Evolutionary conservation across 345 rosid species (phyloP).

Genomic region (Eucalyptus polybractea): DNA sequence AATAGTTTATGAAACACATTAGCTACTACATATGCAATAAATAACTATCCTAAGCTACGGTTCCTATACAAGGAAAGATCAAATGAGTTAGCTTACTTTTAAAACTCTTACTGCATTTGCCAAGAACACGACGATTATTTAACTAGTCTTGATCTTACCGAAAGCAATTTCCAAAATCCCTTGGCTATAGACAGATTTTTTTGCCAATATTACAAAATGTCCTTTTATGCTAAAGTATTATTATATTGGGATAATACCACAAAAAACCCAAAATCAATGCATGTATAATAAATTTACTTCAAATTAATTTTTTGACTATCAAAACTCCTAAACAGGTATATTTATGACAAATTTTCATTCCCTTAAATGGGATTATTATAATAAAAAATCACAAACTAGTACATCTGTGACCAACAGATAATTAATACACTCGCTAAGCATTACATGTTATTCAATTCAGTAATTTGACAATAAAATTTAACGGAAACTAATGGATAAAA

Average conservation of each 20-base stretch:
- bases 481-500: too few relatives aligned
- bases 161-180: not conserved
- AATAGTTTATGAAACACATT: not conserved
- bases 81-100: not conserved
- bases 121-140: not conserved
- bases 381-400: too few relatives aligned
- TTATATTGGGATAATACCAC: too few relatives aligned
- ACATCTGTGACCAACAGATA: too few relatives aligned
- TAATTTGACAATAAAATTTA: too few relatives aligned
- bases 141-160: not conserved
- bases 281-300: rapidly evolving
- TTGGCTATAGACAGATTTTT: not conserved
- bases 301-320: too few relatives aligned
- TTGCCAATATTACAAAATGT: not conserved
- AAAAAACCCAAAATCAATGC: too few relatives aligned
- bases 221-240: not conserved
- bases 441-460: rapidly evolving
- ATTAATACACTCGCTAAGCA: rapidly evolving
- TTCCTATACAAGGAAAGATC: not conserved
- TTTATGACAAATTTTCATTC: too few relatives aligned
- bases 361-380: too few relatives aligned
- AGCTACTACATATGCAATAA: not conserved
- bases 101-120: not conserved
- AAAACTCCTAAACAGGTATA: too few relatives aligned
- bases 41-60: not conserved